These are phyloP conservation scores for Phytophthora europaea DNA, from an alignment of 352 stramenopile species.

Conservation along the genomic window DNA sequence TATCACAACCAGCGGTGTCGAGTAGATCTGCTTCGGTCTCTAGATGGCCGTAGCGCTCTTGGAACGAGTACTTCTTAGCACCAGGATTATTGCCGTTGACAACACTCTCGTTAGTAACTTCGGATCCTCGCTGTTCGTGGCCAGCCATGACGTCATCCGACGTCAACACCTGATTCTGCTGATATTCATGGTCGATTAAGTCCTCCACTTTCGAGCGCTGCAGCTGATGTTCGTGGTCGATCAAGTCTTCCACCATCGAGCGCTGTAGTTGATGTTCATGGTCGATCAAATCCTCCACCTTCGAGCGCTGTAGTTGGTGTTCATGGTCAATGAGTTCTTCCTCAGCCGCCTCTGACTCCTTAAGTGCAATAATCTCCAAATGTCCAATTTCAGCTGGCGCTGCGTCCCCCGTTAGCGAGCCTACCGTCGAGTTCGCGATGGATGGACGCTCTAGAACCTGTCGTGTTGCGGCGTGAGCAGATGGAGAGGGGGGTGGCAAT, in stretches of 20 bases:
- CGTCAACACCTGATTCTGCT: neutral
- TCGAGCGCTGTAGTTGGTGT: neutral
- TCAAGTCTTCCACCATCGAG: slow-evolving; percentile 26
- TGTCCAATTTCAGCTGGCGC: slow-evolving; percentile 5
- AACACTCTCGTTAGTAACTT: neutral
- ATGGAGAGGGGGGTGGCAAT: slow-evolving; percentile 54
- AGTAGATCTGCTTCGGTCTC: slow-evolving; percentile 22
- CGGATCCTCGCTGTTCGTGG: neutral
- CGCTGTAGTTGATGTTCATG: slow-evolving; percentile 2
- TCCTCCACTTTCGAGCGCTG: slow-evolving; percentile 9
- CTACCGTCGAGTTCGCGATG: slow-evolving; percentile 34
- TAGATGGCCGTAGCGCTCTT: slow-evolving; percentile 14
- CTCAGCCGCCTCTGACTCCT: slow-evolving; percentile 9
- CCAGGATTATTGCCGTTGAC: neutral
- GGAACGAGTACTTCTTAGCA: slow-evolving; percentile 24
- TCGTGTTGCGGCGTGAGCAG: slow-evolving; percentile 46
- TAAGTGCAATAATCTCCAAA: slow-evolving; percentile 4
- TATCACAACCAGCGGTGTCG: slow-evolving; percentile 69
- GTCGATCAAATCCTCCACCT: slow-evolving; percentile 25
- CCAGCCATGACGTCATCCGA: slow-evolving; percentile 7
- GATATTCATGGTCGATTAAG: slow-evolving; percentile 23
- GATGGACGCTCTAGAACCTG: slow-evolving; percentile 47
- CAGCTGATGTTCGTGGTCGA: slow-evolving; percentile 1
- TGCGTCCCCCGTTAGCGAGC: slow-evolving; percentile 9
- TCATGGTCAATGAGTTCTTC: slow-evolving; percentile 29